phyloP scores from a whole-genome alignment of 805 yeast genomes.

The Candida incommunis region DNA sequence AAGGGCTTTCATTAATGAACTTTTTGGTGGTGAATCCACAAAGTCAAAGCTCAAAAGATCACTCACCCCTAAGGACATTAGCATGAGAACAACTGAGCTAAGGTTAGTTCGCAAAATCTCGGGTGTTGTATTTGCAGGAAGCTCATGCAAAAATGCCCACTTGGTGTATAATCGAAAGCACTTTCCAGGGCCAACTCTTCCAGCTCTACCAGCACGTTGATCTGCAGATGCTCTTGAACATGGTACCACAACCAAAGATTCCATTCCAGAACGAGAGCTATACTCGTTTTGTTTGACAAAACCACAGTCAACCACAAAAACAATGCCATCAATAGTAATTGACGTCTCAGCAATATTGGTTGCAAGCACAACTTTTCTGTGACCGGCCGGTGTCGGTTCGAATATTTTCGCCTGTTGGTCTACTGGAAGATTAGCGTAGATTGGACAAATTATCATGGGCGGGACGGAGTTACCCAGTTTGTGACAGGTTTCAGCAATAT shows the following conservation, averaged over 20 bases:
- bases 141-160: conserved; percentile 59
- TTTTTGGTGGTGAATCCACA: conserved; percentile 83
- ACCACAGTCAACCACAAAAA: conserved; percentile 88
- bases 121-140: conserved; percentile 70
- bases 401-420: conserved; percentile 82
- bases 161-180: conserved; percentile 89
- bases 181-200: conserved; percentile 92
- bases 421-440: conserved; percentile 82
- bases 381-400: conserved; percentile 69
- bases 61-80: conserved; percentile 83
- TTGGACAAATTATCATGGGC: conserved; percentile 69
- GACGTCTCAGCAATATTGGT: conserved; percentile 97
- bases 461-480: conserved; percentile 48
- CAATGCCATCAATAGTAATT: conserved; percentile 86
- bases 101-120: conserved; percentile 86
- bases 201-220: conserved; percentile 94
- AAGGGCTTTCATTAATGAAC: conserved; percentile 58
- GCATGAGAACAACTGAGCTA: conserved; percentile 66
- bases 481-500: conserved; percentile 46
- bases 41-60: conserved; percentile 73
- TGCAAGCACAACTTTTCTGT: conserved; percentile 77
- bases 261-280: conserved; percentile 85
- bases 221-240: conserved; percentile 93
- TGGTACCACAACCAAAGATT: conserved; percentile 66
- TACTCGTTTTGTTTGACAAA: conserved; percentile 82